A percentile compares a stretch with the other conserved stretches of the same genome.
These are phyloP conservation scores for Syncephalastrum sp. DNA, from an alignment of 371 early-diverging fungal species.

Conservation along the genomic window DNA sequence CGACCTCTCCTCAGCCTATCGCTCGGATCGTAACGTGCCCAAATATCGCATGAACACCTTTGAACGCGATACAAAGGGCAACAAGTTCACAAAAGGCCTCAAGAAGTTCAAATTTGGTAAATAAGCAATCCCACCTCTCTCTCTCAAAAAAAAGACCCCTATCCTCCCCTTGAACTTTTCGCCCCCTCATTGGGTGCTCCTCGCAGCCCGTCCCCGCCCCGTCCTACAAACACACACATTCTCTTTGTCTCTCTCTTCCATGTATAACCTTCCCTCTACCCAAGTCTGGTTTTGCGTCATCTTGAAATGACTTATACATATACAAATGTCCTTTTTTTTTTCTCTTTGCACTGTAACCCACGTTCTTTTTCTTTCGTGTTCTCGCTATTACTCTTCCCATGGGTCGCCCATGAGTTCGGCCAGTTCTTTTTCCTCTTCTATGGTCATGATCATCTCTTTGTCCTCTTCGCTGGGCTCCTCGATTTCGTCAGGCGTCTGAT, in stretches of 20 bases:
- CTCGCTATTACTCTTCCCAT: background rate
- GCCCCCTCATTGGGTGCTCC: background rate
- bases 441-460: conserved; percentile 14
- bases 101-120: conserved; percentile 29
- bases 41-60: conserved; percentile 38
- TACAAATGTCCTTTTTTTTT: too few relatives aligned
- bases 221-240: too few relatives aligned
- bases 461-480: conserved; percentile 15
- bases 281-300: too few relatives aligned
- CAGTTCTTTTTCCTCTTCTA: conserved; percentile 40
- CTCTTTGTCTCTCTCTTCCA: too few relatives aligned
- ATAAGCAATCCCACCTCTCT: conserved; percentile 8
- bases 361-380: too few relatives aligned
- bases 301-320: too few relatives aligned
- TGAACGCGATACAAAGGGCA: conserved; percentile 17
- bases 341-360: too few relatives aligned
- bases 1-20: conserved; percentile 37
- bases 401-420: conserved; percentile 73
- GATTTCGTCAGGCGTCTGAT: too few relatives aligned
- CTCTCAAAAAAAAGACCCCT: conserved; percentile 4
- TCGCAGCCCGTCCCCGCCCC: too few relatives aligned
- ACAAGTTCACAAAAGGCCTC: conserved; percentile 23
- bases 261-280: too few relatives aligned
- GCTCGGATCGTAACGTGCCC: conserved; percentile 40
- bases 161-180: conserved; percentile 7